Evolutionary conservation across 148 eudicot genomes (phyloP).

Genomic region (Fagopyrum homotropicum): DNA sequence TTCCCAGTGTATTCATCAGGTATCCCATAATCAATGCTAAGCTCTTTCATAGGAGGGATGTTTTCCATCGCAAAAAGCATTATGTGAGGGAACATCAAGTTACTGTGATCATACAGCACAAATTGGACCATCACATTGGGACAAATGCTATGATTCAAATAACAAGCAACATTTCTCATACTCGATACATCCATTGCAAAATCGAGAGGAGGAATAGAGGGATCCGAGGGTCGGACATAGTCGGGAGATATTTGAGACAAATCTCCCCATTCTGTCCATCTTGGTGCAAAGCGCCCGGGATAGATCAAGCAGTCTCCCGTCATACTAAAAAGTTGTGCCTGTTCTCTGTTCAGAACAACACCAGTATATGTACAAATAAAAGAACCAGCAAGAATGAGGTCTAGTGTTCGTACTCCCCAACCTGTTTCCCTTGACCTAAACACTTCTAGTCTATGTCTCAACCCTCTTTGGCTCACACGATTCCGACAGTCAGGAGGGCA

Average conservation of each 20-base stretch:
- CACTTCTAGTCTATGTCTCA: conserved; percentile 65
- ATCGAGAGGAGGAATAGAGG: conserved; percentile 73
- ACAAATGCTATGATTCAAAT: conserved; percentile 65
- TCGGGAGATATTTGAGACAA: conserved; percentile 48
- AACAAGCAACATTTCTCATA: conserved; percentile 83
- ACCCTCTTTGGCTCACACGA: conserved; percentile 78
- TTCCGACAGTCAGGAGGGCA: conserved; percentile 79
- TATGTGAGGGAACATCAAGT: conserved; percentile 60
- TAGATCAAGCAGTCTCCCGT: conserved; percentile 66
- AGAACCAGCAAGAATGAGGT: conserved; percentile 77
- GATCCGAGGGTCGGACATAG: conserved; percentile 56
- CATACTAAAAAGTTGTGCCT: conserved; percentile 61
- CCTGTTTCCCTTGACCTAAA: conserved; percentile 79
- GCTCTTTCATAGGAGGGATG: conserved; percentile 83
- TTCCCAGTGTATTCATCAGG: conserved; percentile 68
- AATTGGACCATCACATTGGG: conserved; percentile 83
- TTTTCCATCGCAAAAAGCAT: conserved; percentile 90
- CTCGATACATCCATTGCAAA: conserved; percentile 83
- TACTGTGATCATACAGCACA: conserved; percentile 70
- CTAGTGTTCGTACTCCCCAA: conserved; percentile 89
- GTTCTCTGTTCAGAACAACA: conserved; percentile 67
- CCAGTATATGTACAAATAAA: conserved; percentile 89
- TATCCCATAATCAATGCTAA: conserved; percentile 81
- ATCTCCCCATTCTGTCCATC: conserved; percentile 91
- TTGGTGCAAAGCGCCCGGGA: conserved; percentile 66